A percentile compares a stretch with the other conserved stretches of the same genome.
Evolutionary conservation across 73 alveolate genomes (phyloP).

Genomic region (Paraurostyla sp.): DNA sequence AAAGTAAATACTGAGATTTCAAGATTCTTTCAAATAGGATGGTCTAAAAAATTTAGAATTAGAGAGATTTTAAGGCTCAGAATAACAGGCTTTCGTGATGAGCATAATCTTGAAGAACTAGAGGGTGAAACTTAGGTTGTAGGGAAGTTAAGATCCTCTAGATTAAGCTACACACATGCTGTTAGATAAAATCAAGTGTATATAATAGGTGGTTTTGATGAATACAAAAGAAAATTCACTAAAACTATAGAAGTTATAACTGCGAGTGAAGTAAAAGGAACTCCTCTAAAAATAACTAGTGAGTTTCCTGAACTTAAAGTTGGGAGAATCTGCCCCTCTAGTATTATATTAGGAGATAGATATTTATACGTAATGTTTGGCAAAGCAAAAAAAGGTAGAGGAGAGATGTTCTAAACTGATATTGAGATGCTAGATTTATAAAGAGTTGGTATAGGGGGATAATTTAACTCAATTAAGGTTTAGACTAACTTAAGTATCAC

Average conservation of each 20-base stretch:
- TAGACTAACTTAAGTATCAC: background rate
- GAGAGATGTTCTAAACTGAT: slow-evolving; percentile 37
- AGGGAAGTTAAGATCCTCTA: slow-evolving; percentile 3
- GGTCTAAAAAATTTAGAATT: slow-evolving; percentile 12
- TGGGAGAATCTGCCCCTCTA: slow-evolving; percentile 16
- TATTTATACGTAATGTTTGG: slow-evolving; percentile 43
- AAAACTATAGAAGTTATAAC: slow-evolving; percentile 20
- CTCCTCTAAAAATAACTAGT: background rate
- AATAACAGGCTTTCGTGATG: slow-evolving; percentile 33
- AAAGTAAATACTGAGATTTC: background rate
- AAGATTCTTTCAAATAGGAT: slow-evolving; percentile 27
- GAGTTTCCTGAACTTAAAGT: slow-evolving; percentile 31
- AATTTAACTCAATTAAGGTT: background rate
- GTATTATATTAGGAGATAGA: background rate
- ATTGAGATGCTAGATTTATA: background rate
- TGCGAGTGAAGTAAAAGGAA: background rate
- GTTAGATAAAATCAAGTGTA: slow-evolving; percentile 16
- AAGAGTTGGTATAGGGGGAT: background rate
- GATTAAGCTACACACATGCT: background rate
- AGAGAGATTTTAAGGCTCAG: slow-evolving; percentile 16
- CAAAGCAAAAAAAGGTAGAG: slow-evolving; percentile 43
- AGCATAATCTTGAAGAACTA: slow-evolving; percentile 25
- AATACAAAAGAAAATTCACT: slow-evolving; percentile 15
- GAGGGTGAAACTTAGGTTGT: slow-evolving; percentile 35
- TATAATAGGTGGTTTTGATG: slow-evolving; percentile 13